These are phyloP conservation scores for Ilyonectria destructans DNA, from an alignment of 2,329 filamentous ascomycete species.

Conservation along the genomic window DNA sequence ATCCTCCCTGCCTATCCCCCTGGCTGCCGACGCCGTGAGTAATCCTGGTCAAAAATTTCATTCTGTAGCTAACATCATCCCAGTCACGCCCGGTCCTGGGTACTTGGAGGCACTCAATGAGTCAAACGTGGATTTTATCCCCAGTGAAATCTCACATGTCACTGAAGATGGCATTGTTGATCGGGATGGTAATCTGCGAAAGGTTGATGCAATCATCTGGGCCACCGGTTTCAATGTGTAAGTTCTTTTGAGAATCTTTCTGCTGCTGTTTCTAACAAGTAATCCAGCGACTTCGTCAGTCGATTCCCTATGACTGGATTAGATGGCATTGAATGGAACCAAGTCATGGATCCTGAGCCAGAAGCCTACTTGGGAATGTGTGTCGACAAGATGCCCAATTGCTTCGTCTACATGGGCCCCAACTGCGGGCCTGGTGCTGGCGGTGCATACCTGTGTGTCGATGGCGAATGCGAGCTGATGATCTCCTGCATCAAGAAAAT, in stretches of 20 bases:
- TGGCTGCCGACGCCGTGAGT: not conserved
- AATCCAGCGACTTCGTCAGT: not conserved
- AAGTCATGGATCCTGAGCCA: constrained; percentile 16
- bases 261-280: no score
- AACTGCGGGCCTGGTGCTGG: constrained; percentile 3
- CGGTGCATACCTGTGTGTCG: constrained; percentile 5
- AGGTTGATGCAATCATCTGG: constrained; percentile 13
- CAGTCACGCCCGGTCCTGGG: constrained; percentile 2
- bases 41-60: no score
- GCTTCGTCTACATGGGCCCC: constrained; percentile 7
- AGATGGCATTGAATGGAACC: constrained; percentile 7
- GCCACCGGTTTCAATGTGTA: constrained; percentile 2
- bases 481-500: constrained; percentile 15
- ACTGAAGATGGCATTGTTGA: not conserved
- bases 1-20: constrained; percentile 5
- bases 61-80: not conserved
- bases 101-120: constrained; percentile 4
- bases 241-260: not conserved
- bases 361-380: constrained; percentile 14
- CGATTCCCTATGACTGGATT: constrained; percentile 2
- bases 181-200: not conserved
- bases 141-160: not conserved
- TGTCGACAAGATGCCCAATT: constrained; percentile 16
- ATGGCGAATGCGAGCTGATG: not conserved
- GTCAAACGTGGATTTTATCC: constrained; percentile 1